Evolutionary conservation across 2,329 filamentous ascomycete species (phyloP).

Genomic region (Orbilia blumenaviensis): DNA sequence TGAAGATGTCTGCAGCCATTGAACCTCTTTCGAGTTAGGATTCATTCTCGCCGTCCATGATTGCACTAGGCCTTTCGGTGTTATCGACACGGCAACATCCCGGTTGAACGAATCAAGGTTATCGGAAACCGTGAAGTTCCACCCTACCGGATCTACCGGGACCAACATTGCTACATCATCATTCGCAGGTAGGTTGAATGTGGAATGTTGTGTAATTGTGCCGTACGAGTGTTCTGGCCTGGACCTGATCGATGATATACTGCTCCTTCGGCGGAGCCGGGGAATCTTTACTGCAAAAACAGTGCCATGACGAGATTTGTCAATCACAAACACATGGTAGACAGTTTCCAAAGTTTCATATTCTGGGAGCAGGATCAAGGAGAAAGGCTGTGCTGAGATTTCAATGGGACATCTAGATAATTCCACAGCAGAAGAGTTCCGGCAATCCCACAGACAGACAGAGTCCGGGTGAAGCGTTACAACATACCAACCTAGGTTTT

Average conservation of each 20-base stretch:
- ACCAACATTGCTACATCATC: constrained; percentile 65
- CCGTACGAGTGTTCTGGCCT: constrained; percentile 40
- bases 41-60: constrained; percentile 83
- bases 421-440: constrained; percentile 68
- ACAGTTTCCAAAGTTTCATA: constrained; percentile 65
- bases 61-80: constrained; percentile 74
- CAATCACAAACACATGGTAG: constrained; percentile 46
- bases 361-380: constrained; percentile 78
- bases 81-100: constrained; percentile 87
- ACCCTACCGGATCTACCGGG: constrained; percentile 86
- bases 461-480: constrained; percentile 78
- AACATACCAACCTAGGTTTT: constrained; percentile 62
- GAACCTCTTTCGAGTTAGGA: constrained; percentile 66
- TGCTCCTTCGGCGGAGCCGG: constrained; percentile 46
- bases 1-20: constrained; percentile 83
- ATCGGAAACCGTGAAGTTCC: constrained; percentile 74
- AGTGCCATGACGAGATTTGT: constrained; percentile 32
- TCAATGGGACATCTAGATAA: constrained; percentile 70
- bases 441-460: constrained; percentile 82
- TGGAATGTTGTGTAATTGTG: constrained; percentile 62
- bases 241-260: constrained; percentile 34
- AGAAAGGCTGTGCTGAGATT: constrained; percentile 76
- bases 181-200: constrained; percentile 60
- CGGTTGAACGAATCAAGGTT: constrained; percentile 87
- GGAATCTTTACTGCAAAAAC: constrained; percentile 47